These are phyloP conservation scores for Trichophyton simii DNA, from an alignment of 2,329 filamentous ascomycete genomes.

Conservation along the genomic window DNA sequence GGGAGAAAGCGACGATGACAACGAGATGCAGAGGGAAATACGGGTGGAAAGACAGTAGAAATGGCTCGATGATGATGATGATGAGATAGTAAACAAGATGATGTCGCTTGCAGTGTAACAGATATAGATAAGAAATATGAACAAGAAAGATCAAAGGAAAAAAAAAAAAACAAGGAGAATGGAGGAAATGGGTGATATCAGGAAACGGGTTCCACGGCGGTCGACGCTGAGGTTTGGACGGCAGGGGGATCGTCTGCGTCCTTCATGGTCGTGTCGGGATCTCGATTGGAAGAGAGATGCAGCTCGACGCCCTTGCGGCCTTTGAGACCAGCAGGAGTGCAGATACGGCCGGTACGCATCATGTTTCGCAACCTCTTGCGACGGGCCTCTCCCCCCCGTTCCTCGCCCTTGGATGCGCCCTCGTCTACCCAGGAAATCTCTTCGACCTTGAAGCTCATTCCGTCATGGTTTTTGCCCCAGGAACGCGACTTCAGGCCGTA, in stretches of 20 bases:
- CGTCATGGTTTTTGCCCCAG: conserved; percentile 68
- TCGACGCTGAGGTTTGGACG: background rate
- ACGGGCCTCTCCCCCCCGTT: conserved; percentile 35
- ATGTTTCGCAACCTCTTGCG: conserved; percentile 38
- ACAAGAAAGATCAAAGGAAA: background rate
- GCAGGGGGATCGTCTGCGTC: background rate
- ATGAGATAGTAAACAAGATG: background rate
- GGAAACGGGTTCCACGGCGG: background rate
- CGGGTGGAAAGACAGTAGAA: conserved; percentile 31
- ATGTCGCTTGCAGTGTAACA: background rate
- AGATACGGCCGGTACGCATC: conserved; percentile 33
- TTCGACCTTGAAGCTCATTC: conserved; percentile 76
- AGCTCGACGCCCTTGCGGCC: conserved; percentile 10
- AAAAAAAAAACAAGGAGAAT: background rate
- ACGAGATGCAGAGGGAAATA: conserved; percentile 52
- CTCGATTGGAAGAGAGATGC: background rate
- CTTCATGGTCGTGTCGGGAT: background rate
- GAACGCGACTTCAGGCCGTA: conserved; percentile 72
- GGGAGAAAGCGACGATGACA: conserved; percentile 48
- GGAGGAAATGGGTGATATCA: background rate
- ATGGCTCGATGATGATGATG: background rate
- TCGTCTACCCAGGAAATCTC: conserved; percentile 79
- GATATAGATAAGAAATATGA: background rate
- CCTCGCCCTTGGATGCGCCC: conserved; percentile 36
- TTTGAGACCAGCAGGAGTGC: conserved; percentile 23